These are phyloP conservation scores for Daldinia caldariorum DNA, from an alignment of 495 filamentous ascomycete species.

Conservation along the genomic window DNA sequence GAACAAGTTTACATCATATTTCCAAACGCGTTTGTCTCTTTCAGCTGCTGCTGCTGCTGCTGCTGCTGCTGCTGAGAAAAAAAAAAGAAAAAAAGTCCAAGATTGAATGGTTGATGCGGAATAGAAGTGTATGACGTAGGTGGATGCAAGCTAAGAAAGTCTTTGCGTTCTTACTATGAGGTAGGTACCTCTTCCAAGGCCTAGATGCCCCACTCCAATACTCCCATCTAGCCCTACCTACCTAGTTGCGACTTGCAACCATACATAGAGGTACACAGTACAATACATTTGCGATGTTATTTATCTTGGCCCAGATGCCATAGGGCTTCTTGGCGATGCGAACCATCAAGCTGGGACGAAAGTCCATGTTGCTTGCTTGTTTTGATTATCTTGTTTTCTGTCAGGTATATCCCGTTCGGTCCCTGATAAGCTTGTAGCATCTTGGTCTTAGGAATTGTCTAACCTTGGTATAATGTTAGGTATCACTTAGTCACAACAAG, in stretches of 20 bases:
- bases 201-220: background rate
- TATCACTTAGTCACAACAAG: too few relatives aligned
- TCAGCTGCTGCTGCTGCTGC: conserved; percentile 23
- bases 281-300: conserved; percentile 21
- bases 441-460: background rate
- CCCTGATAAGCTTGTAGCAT: conserved; percentile 4
- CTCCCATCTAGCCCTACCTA: background rate
- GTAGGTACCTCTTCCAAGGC: background rate
- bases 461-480: background rate
- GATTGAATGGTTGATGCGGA: conserved; percentile 29
- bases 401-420: conserved; percentile 7
- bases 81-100: conserved; percentile 6
- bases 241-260: too few relatives aligned
- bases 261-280: too few relatives aligned
- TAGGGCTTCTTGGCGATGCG: conserved; percentile 14
- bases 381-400: conserved; percentile 3
- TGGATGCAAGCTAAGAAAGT: conserved; percentile 17
- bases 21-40: conserved; percentile 25
- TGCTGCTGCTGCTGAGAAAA: too few relatives aligned
- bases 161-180: too few relatives aligned
- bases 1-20: conserved; percentile 37
- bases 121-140: conserved; percentile 46
- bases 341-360: conserved; percentile 29
- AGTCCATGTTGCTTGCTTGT: conserved; percentile 12
- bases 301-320: conserved; percentile 15